Base-by-base conservation (phyloP, 2,329 filamentous ascomycete species). In the Aureobasidium pullulans region DNA sequence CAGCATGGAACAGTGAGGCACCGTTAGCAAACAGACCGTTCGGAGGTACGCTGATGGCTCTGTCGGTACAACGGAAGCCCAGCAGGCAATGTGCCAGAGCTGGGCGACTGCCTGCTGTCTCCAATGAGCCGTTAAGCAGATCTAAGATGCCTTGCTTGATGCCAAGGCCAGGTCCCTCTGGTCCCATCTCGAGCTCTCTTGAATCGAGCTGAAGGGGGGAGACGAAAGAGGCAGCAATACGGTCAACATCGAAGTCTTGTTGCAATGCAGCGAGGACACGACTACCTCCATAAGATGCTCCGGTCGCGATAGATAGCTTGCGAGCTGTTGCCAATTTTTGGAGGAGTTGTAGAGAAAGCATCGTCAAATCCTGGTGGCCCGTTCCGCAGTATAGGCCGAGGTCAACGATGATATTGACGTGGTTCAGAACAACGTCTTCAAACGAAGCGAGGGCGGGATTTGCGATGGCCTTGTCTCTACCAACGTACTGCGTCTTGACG, bases 11-110 rank as follows among this genome's bases (percentile, higher is more conserved):
- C 13, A 99, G 77, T 0, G 94, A 93, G 19, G 81, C 81, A 13
- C 84, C 82, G 15, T 82, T 78, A 11, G 85, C 82, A 71, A 96
- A 95, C 2, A 88, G 74, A 49, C 90, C 83, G 31, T 85, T 82
- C 1, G 84, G 75, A 53, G 87, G 81, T 34, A 94, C 76, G 28
- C 84, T 84, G 2, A 97, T 77, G 9, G 81, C 81, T 63, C 85
- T 86, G 37, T 87, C 83, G 44, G 85, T 83, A 67, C 90, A 95
- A 59, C 82, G 82, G 71, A 99, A 96, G 0, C 94, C 94, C 5
- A 99, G 83, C 1, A 99, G 78, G 47, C 96, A 80, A 71, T 99
- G 95, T 0, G 93, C 94, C 65, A 99, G 86, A 1, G 88, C 95
- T 4, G 94, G 92, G 65, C 86, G 84, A 66, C 87, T 83, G 1